Base-by-base conservation (phyloP, 2,329 filamentous ascomycete genomes). In the Sporothrix globosa region DNA sequence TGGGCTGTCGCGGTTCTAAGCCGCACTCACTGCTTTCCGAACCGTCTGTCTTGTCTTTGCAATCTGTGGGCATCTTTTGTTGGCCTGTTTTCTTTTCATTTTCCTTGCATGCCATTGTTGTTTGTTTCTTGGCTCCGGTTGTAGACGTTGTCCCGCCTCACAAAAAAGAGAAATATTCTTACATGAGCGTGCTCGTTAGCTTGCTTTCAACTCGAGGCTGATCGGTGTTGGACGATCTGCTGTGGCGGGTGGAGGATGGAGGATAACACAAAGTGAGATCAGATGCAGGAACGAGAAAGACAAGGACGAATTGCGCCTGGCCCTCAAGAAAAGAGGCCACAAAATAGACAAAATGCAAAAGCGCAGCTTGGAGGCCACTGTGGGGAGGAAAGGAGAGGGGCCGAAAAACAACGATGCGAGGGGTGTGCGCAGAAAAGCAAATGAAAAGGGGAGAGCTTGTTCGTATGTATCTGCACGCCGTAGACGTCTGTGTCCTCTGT, bases 241-340 rank as follows among this genome's bases (percentile, higher is more conserved):
- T 50, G 34, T 41, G 44, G 60, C 70, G 30, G 30, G 30, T 30
- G 34, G 34, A 34, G 46, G 34, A 63, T 52, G 65, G 58, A 63
- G 39, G 58, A 46, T 24, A 46, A 63, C 21, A 66, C 53, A 63
- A 74, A 41, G 69, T 66, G 53, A 74, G 71, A 71, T 73, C 71
- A 53, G 67, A 74, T 73, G 74, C 71, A 74, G 69, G 72, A 70
- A 73, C 72, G 69, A 58, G 60, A 63, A 56, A 63, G 46, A 69
- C 71, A 68, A 39, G 53, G 44, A 48, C 17, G 39, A 63, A 63
- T 39, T 4, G 17, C 13, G 41, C 5, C 34, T 21, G 17, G 21
- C 41, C 21, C 17, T 11, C 24, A 65, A 50, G 6, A 50, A 17
- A 2, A 53, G 9, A 46, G 46, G 39, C 21, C 14, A 44, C 41